phyloP scores from a whole-genome alignment of 2,329 filamentous ascomycete species.

The Pseudomassariella vexata region DNA sequence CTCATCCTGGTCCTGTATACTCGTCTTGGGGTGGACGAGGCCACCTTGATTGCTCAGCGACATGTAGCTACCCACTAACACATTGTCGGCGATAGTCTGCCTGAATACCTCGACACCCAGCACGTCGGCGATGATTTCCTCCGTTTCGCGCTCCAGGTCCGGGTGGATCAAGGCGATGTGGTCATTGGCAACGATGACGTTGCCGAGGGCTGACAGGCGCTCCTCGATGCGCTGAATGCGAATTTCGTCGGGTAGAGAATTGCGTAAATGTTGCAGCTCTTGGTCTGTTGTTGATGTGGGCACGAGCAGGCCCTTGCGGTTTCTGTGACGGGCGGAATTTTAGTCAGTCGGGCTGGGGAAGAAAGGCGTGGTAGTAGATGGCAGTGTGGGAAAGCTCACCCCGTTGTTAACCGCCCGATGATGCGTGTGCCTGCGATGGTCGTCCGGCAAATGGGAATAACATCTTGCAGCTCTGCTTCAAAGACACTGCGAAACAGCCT shows the following conservation, averaged over 20 bases:
- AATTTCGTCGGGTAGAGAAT: slow-evolving; percentile 84
- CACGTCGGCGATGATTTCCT: slow-evolving; percentile 97
- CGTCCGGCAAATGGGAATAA: slow-evolving; percentile 93
- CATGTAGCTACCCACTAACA: slow-evolving; percentile 96
- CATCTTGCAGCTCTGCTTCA: slow-evolving; percentile 94
- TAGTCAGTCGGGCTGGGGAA: neutral
- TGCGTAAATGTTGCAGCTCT: slow-evolving; percentile 94
- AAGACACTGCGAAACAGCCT: slow-evolving; percentile 60
- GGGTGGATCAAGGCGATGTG: slow-evolving; percentile 95
- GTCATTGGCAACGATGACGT: slow-evolving; percentile 95
- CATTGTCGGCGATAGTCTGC: slow-evolving; percentile 95
- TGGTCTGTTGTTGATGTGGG: slow-evolving; percentile 96
- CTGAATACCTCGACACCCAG: slow-evolving; percentile 84
- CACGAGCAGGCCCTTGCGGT: slow-evolving; percentile 93
- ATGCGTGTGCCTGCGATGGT: slow-evolving; percentile 96
- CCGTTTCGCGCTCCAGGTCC: slow-evolving; percentile 93
- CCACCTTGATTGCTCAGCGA: slow-evolving; percentile 91
- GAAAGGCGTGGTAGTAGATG: slow-evolving; percentile 1
- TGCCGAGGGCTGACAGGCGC: slow-evolving; percentile 88
- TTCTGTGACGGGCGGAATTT: slow-evolving; percentile 57
- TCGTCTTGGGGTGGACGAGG: slow-evolving; percentile 95
- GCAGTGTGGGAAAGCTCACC: slow-evolving; percentile 45
- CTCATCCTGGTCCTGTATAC: slow-evolving; percentile 97
- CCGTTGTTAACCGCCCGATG: slow-evolving; percentile 89
- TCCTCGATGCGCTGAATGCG: slow-evolving; percentile 98